These are phyloP conservation scores for Neophaeococcomyces aloes DNA, from an alignment of 2,329 filamentous ascomycete genomes.

Conservation along the genomic window DNA sequence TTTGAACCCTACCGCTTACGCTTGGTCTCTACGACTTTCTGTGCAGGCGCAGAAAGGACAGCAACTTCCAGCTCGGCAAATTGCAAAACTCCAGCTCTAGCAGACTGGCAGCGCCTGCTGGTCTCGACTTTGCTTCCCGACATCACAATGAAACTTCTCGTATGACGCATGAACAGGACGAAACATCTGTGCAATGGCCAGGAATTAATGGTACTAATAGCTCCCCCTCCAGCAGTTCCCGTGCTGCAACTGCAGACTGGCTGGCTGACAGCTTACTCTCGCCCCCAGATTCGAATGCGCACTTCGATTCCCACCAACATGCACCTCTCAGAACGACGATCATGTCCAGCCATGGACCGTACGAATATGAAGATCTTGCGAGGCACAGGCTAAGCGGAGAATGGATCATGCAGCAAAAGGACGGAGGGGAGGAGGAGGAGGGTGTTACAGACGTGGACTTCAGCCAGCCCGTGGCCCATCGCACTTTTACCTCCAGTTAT, in stretches of 20 bases:
- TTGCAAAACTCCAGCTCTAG: not conserved
- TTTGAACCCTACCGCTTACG: not conserved
- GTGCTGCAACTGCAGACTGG: conserved; percentile 3
- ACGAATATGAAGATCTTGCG: conserved; percentile 1
- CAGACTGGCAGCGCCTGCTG: conserved; percentile 7
- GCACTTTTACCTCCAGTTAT: not conserved
- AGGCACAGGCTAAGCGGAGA: conserved; percentile 6
- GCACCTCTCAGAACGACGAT: conserved; percentile 7
- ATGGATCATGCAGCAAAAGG: conserved; percentile 4
- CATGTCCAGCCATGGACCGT: conserved; percentile 8
- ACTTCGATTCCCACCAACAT: conserved; percentile 5
- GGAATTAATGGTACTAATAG: conserved; percentile 5
- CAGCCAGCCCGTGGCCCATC: not conserved
- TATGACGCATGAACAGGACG: conserved; percentile 8
- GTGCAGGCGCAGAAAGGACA: conserved; percentile 5
- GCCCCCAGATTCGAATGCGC: not conserved
- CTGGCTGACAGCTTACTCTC: conserved; percentile 1
- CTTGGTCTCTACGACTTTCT: not conserved
- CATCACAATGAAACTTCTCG: conserved; percentile 9
- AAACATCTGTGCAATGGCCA: conserved; percentile 2
- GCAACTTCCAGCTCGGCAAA: not conserved
- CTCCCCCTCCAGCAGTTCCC: not conserved
- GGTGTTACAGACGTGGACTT: too few species aligned
- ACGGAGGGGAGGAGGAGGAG: not conserved
- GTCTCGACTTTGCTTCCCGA: not conserved